Percentiles rank a stretch among this genome's conserved stretches.
Conservation (phyloP, 306 rosid genomes). For the Herpetospermum pedunculosum region DNA sequence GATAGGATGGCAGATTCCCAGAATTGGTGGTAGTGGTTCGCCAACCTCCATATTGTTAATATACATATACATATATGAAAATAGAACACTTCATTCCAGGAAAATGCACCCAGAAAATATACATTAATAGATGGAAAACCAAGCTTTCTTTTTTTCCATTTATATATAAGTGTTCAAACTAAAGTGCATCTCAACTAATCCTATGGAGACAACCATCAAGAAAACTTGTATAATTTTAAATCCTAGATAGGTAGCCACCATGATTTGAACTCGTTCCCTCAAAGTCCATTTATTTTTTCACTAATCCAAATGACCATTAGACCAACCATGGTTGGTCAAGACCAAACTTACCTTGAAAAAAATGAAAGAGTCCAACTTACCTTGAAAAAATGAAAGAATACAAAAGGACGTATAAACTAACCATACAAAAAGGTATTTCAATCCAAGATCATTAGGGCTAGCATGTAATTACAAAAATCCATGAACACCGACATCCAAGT, state of each 20-base stretch:
- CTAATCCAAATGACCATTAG: not conserved
- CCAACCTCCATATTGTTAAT: not conserved
- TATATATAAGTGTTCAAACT: not conserved
- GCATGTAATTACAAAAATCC: not conserved
- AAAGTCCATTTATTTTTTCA: not conserved
- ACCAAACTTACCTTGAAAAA: not conserved
- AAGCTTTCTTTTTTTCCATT: not conserved
- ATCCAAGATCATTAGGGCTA: not conserved
- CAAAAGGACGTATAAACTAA: not conserved
- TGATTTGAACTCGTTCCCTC: not conserved
- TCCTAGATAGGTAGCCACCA: not conserved
- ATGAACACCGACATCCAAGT: not conserved
- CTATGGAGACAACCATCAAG: not conserved
- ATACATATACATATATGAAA: too few species aligned
- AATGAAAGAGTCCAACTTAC: not conserved
- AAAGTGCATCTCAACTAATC: not conserved
- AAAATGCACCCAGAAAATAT: not conserved
- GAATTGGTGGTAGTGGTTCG: not conserved
- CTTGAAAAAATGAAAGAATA: not conserved
- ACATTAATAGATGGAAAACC: not conserved
- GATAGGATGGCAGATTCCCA: not conserved
- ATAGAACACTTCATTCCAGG: too few species aligned
- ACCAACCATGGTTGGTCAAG: not conserved
- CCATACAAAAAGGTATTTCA: not conserved
- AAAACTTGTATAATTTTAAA: too few species aligned